These are phyloP conservation scores for Xylariales sp. DNA, from an alignment of 2,329 filamentous ascomycete species.

Conservation along the genomic window DNA sequence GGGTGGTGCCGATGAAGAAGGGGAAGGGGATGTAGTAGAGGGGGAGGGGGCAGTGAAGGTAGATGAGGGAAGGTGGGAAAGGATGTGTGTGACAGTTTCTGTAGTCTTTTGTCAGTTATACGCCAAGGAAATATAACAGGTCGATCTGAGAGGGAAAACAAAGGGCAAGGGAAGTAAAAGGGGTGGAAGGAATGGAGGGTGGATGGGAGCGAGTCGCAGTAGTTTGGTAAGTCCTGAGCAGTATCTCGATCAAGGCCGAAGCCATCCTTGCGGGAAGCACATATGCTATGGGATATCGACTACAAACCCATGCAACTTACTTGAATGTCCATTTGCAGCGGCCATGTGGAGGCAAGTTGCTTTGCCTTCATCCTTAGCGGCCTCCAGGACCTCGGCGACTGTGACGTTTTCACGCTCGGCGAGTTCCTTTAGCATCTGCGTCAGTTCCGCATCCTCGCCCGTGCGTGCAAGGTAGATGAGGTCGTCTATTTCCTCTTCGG, in stretches of 20 bases:
- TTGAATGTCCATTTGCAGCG: constrained; percentile 80
- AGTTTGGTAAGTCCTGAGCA: too few species aligned
- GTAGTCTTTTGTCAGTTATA: too few species aligned
- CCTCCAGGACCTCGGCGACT: constrained; percentile 60
- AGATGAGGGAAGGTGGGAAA: constrained; percentile 31
- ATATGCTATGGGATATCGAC: too few species aligned
- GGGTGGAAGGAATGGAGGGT: too few species aligned
- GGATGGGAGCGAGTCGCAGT: too few species aligned
- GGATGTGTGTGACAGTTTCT: constrained; percentile 42
- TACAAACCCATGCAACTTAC: constrained; percentile 54
- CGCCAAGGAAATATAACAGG: too few species aligned
- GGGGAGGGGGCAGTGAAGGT: constrained; percentile 13
- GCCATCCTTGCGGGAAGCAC: too few species aligned
- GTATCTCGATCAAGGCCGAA: too few species aligned
- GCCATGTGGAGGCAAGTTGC: constrained; percentile 90
- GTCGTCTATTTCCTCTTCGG: constrained; percentile 83
- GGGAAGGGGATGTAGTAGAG: constrained; percentile 10
- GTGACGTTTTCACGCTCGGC: constrained; percentile 56
- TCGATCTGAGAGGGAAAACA: too few species aligned
- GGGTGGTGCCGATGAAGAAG: constrained; percentile 19
- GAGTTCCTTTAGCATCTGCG: constrained; percentile 52
- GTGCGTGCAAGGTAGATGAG: constrained; percentile 81
- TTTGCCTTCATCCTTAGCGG: constrained; percentile 68
- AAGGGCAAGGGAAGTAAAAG: too few species aligned
- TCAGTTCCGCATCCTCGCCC: constrained; percentile 70